phyloP scores from a whole-genome alignment of 768 basidiomycete genomes.

The Cystoderma amianthinum region DNA sequence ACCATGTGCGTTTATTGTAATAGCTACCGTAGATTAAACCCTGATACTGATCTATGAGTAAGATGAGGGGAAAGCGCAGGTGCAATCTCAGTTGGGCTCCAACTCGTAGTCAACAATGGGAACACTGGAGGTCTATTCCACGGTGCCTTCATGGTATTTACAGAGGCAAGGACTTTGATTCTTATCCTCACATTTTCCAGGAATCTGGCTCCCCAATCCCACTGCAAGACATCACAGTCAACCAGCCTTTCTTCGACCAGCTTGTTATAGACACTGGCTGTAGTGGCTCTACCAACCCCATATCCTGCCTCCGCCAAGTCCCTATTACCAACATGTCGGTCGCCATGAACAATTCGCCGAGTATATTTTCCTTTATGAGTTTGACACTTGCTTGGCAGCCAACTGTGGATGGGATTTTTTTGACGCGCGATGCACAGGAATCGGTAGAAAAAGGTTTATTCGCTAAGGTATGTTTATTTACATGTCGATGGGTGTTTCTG shows the following conservation, averaged over 20 bases:
- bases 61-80: no score
- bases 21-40: background rate
- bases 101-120: no score
- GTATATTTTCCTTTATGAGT: conserved; percentile 19
- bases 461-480: conserved; percentile 17
- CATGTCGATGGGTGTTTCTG: conserved; percentile 4
- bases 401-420: conserved; percentile 29
- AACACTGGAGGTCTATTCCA: no score
- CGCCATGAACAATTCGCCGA: conserved; percentile 24
- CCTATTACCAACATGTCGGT: conserved; percentile 19
- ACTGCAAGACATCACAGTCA: no score
- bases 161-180: no score
- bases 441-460: conserved; percentile 25
- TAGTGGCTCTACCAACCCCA: conserved; percentile 12
- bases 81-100: no score
- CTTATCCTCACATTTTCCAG: no score
- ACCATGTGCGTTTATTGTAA: conserved; percentile 25
- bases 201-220: no score
- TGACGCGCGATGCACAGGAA: conserved; percentile 20
- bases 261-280: conserved; percentile 23
- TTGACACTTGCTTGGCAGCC: conserved; percentile 27
- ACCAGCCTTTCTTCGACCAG: conserved; percentile 17
- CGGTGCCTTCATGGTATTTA: no score
- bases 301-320: conserved; percentile 24
- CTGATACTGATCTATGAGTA: background rate